A percentile compares a stretch with the other conserved stretches of the same genome.
Conservation (phyloP, 176 grass and related monocot species). For the Saccharum spontaneum region DNA sequence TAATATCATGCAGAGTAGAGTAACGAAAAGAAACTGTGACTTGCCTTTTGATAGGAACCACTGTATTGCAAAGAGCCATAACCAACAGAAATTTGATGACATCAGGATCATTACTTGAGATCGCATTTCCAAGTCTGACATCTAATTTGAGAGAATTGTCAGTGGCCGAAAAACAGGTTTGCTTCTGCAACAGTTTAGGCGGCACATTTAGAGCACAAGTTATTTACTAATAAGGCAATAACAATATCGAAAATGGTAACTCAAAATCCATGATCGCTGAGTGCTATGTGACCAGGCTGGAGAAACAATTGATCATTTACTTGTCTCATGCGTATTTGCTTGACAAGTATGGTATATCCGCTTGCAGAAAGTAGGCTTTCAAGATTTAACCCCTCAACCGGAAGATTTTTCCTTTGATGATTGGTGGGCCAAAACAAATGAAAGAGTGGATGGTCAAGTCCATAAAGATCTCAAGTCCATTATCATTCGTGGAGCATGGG, state of each 20-base stretch:
- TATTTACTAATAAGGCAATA: not conserved
- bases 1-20: not conserved
- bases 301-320: not conserved
- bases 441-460: not conserved
- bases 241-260: not conserved
- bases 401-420: not conserved
- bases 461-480: not conserved
- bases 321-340: not conserved
- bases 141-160: constrained; percentile 69
- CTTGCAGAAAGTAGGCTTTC: not conserved
- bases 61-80: constrained; percentile 96
- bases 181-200: not conserved
- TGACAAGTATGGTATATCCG: not conserved
- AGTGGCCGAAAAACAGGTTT: constrained; percentile 20
- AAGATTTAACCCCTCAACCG: not conserved
- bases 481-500: too few species aligned
- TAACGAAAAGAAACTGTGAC: constrained; percentile 19
- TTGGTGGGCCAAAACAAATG: not conserved
- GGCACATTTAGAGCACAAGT: not conserved
- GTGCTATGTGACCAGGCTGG: not conserved
- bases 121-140: constrained; percentile 68
- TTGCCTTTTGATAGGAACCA: constrained; percentile 82
- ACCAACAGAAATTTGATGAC: constrained; percentile 78
- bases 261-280: not conserved
- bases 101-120: constrained; percentile 69